A percentile compares a stretch with the other conserved stretches of the same genome.
Evolutionary conservation across 805 yeast genomes (phyloP).

Genomic region (Saccharomycopsis sp.): DNA sequence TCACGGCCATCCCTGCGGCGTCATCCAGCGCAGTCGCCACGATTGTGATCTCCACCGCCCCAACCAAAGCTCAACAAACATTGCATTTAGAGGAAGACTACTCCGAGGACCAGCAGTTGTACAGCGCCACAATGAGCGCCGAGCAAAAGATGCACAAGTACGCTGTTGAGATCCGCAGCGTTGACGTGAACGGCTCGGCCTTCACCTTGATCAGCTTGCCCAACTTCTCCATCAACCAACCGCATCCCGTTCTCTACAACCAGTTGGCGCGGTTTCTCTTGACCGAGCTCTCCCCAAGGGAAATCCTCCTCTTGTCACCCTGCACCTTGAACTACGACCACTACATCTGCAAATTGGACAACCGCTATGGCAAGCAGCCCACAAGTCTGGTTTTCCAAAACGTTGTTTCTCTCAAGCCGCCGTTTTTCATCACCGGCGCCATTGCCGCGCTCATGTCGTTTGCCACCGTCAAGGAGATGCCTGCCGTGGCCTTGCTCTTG

Average conservation of each 20-base stretch:
- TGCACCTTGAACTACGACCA: slow-evolving; percentile 29
- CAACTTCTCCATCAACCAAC: slow-evolving; percentile 6
- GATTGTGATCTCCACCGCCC: background rate
- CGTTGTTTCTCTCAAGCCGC: slow-evolving; percentile 38
- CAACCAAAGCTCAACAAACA: background rate
- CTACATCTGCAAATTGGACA: slow-evolving; percentile 15
- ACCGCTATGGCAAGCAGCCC: slow-evolving; percentile 7
- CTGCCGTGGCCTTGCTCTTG: slow-evolving; percentile 26
- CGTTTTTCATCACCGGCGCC: slow-evolving; percentile 53
- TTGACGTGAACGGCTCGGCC: slow-evolving; percentile 22
- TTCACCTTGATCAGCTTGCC: slow-evolving; percentile 21
- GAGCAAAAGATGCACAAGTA: no score
- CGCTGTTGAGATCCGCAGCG: slow-evolving; percentile 23
- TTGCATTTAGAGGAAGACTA: slow-evolving; percentile 1
- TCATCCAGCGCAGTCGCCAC: slow-evolving; percentile 6
- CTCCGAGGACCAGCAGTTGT: slow-evolving; percentile 40
- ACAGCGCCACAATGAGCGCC: slow-evolving; percentile 26
- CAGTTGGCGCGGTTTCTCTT: slow-evolving; percentile 16
- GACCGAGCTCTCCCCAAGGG: slow-evolving; percentile 19
- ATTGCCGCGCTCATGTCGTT: slow-evolving; percentile 36
- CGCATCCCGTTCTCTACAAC: slow-evolving; percentile 22
- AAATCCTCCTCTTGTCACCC: slow-evolving; percentile 27
- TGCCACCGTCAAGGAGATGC: slow-evolving; percentile 2
- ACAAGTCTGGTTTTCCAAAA: slow-evolving; percentile 21
- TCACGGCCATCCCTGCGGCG: slow-evolving; percentile 1